These are phyloP conservation scores for Ustilago cynodontis DNA, from an alignment of 1,284 basidiomycete genomes.

Conservation along the genomic window DNA sequence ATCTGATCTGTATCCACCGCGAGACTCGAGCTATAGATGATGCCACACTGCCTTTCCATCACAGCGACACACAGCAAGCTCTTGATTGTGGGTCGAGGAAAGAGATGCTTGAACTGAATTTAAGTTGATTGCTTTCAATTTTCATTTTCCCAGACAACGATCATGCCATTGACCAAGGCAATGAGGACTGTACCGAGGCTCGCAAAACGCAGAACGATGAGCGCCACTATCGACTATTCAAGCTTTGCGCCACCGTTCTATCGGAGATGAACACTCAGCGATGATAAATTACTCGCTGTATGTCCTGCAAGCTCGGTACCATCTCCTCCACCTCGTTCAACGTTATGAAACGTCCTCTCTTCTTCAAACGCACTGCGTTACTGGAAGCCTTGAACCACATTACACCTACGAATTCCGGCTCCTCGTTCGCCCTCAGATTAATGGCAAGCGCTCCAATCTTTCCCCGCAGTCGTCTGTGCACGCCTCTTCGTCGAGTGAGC, in stretches of 20 bases:
- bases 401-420: conserved; percentile 14
- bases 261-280: neutral
- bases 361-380: neutral
- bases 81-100: too few species aligned
- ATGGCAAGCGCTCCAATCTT: conserved; percentile 11
- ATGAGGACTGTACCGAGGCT: neutral
- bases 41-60: too few species aligned
- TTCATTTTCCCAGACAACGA: neutral
- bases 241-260: too few species aligned
- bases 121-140: neutral
- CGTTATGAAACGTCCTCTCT: neutral
- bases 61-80: too few species aligned
- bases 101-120: too few species aligned
- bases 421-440: conserved; percentile 7
- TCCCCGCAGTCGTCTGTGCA: neutral
- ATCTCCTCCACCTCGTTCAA: neutral
- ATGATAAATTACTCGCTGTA: conserved; percentile 11
- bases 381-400: conserved; percentile 1
- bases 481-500: neutral
- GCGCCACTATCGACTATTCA: neutral
- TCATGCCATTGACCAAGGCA: neutral
- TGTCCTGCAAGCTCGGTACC: conserved; percentile 2
- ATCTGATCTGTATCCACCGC: too few species aligned
- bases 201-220: neutral
- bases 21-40: too few species aligned